Base-by-base conservation (phyloP, 2,329 filamentous ascomycete genomes). In the Nannizziopsis barbatae region DNA sequence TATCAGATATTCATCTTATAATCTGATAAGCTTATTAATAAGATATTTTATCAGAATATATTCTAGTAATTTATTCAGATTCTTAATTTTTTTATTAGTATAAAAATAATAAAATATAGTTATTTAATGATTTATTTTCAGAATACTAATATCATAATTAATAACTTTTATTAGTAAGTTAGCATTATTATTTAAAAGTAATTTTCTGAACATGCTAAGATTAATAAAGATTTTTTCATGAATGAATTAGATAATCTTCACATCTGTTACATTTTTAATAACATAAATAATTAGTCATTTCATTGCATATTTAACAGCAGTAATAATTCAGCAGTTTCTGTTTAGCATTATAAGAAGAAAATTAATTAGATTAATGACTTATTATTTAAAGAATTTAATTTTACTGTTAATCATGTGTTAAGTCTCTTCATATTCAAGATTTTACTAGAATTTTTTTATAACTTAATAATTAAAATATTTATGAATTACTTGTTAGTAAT, bases 81-180 rank as follows among this genome's bases (percentile, higher is more conserved):
- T 49, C 39, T 49, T 17, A 15, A 49, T 22, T 31, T 49, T 49
- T 5, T 17, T 38, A 40, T 49, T 49, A 6, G 15, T 49, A 14
- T 36, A 27, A 10, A 22, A 22, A 49, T 49, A 31, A 14, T 31
- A 42, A 6, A 35, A 27, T 43, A 31, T 42, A 17, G 39, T 49
- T 18, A n/a, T 42, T 9, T 20, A 20, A 20, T 49, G 46, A 4
- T 2, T 1, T 18, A 37, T 27, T 30, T 43, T 30, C 6, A 49
- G n/a, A 4, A 32, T 11, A 8, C 17, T 17, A 3, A 43, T 37
- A 35, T 42, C 33, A 18, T 49, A 39, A 11, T 49, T 18, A 31
- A 49, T 35, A 8, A 22, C 20, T 46, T 50, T 14, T 46, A 15
- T 10, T 47, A 15, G 17, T 49, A 32, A n/a, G n/a, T n/a, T n/a